Evolutionary conservation across 768 basidiomycete genomes (phyloP), one percentile per base, ranked within the genome.

Genomic region (Mycena galopus): DNA sequence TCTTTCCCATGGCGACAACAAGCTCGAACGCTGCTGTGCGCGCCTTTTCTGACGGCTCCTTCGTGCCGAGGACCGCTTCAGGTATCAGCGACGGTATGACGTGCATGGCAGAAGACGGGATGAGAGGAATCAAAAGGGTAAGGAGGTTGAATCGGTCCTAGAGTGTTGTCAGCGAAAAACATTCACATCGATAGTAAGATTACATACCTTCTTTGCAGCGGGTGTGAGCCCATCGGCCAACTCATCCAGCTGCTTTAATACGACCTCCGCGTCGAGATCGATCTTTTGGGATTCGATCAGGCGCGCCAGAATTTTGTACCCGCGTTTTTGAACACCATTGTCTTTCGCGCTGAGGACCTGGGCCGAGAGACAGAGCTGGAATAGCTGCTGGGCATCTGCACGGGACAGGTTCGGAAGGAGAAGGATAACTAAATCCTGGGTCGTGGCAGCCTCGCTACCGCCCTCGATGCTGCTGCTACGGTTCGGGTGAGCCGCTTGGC

Each of bases 11-110:
- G 9, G 90, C 88, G 14, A 99, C 88, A 60, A 99, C 87, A 55
- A 98, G 82, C 16, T 97, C 95, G 79, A 97, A 99, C 1, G 97
- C 96, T 6, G 93, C 95, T 61, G 87, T 88, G 58, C 98, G 88
- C 0, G 96, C 92, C 78, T 95, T 96, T 80, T 96, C 96, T 37
- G 97, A 97, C 4, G 96, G 95, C 79, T 99, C 97, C 80, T 99
- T 99, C 16, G 97, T 98, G 2, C 95, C 96, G 30, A 99, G 84
- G 11, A 99, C 94, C 17, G 94, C 95, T 83, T 99, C 98, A 4
- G 97, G 96, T 56, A 99, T 93, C 27, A 99, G 84, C 2, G 93
- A 91, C 2, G 96, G 94, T 59, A 99, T 92, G 59, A 97, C 82
- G 75, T 98, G 94, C 75, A 99, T 82, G 23, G 91, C 87, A 7